phyloP scores from a whole-genome alignment of 2,329 filamentous ascomycete genomes.

The Botrytis hyacinthi region DNA sequence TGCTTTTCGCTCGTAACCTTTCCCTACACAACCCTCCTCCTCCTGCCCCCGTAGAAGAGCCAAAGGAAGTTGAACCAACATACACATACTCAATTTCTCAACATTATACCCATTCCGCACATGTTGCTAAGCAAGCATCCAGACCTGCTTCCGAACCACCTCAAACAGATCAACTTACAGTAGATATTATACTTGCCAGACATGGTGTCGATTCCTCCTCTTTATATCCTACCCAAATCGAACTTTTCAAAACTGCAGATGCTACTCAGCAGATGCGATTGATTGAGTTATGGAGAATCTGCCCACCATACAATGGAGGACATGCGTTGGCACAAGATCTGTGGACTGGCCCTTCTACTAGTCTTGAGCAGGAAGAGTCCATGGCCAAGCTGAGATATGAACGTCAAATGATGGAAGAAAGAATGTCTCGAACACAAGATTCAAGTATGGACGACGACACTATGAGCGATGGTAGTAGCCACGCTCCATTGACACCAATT shows the following conservation, averaged over 20 bases:
- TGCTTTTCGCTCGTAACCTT: constrained; percentile 75
- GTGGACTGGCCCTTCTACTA: constrained; percentile 57
- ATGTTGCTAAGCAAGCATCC: constrained; percentile 51
- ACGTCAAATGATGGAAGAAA: constrained; percentile 45
- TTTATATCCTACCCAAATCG: constrained; percentile 71
- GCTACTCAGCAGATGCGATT: constrained; percentile 57
- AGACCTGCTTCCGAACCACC: constrained; percentile 52
- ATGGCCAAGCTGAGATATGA: constrained; percentile 61
- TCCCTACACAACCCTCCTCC: constrained; percentile 49
- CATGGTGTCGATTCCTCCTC: constrained; percentile 68
- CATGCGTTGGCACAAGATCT: constrained; percentile 55
- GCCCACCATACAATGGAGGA: constrained; percentile 53
- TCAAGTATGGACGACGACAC: constrained; percentile 46
- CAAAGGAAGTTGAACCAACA: constrained; percentile 41
- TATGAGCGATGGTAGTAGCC: constrained; percentile 39
- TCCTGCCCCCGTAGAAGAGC: constrained; percentile 37
- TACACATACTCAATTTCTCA: constrained; percentile 74
- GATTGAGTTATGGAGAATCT: constrained; percentile 26
- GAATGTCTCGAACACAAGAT: constrained; percentile 40
- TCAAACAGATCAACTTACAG: constrained; percentile 48
- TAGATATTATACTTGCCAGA: constrained; percentile 58
- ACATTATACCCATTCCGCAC: constrained; percentile 80
- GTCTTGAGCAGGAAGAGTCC: constrained; percentile 52
- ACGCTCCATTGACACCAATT: constrained; percentile 44
- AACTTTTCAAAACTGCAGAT: constrained; percentile 75